Base-by-base conservation (phyloP, 768 basidiomycete genomes). In the Mycena latifolia region DNA sequence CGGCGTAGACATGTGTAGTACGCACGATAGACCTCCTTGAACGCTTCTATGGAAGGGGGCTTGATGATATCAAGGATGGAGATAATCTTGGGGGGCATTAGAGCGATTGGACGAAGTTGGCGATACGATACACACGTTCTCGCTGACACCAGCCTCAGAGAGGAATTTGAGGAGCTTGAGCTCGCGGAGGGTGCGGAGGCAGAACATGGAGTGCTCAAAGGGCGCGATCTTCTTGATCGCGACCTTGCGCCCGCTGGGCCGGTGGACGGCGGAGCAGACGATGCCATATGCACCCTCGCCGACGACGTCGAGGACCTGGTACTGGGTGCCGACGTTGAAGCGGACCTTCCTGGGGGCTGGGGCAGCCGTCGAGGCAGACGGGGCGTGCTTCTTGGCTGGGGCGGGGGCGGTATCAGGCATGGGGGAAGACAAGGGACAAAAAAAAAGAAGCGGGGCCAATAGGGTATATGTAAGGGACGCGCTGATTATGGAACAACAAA, bases 151-250 rank as follows among this genome's bases (percentile, higher is more conserved):
- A 0, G 92, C 90, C 81, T 95, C 93, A 73, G 90, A 92, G 67
- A 95, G 78, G 78, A 94, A 94, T 73, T 94, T 94, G 78, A 89
- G 83, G 20, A 94, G 81, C 73, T 94, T 94, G 71, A 94, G 85
- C 77, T 94, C 95, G 67, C 95, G 88, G 54, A 96, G 83, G n/a
- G 95, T 97, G 54, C 91, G 84, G 76, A 96, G 84, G 75, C 93
- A 94, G 81, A 96, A 96, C 93, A 97, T 95, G 63, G 95, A 91
- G 75, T 96, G 95, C 76, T 97, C 96, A 71, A 97, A 98, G 7
- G 95, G 95, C 0, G 92, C 90, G 79, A 98, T 95, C 81, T 94
- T 94, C 85, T 98, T 98, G 84, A 98, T 96, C 59, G 96, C 96
- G 66, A 99, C 97, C 78, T 95, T 95, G 64, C 94, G 91, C 56